These are phyloP conservation scores for Thielaviopsis punctulata DNA, from an alignment of 2,329 filamentous ascomycete species.

Conservation along the genomic window DNA sequence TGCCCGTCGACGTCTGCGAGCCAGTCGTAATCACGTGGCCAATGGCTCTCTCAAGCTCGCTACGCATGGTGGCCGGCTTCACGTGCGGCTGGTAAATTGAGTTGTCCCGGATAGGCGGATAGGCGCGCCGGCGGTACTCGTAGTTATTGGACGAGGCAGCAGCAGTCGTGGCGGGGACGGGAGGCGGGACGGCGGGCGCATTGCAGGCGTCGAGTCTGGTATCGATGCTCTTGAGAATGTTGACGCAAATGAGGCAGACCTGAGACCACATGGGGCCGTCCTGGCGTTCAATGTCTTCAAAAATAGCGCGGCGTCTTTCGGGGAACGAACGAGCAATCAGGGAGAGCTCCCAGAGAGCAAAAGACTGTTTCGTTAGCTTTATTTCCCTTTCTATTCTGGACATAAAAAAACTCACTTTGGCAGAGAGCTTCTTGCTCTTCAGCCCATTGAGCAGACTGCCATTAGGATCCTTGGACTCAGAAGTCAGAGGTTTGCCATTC, in stretches of 20 bases:
- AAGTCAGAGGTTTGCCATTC: conserved; percentile 66
- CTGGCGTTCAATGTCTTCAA: conserved; percentile 69
- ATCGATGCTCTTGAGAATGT: conserved; percentile 49
- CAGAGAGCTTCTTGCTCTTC: conserved; percentile 63
- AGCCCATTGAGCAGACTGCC: conserved; percentile 73
- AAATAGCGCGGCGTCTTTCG: conserved; percentile 64
- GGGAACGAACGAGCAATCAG: conserved; percentile 61
- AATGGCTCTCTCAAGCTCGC: conserved; percentile 29
- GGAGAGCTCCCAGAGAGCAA: conserved; percentile 82
- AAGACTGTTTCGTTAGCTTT: conserved; percentile 33
- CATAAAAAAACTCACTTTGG: conserved; percentile 36
- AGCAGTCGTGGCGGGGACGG: conserved; percentile 19
- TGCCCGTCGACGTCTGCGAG: conserved; percentile 28
- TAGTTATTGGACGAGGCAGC: conserved; percentile 13
- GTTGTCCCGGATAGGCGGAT: conserved; percentile 27
- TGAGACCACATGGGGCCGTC: conserved; percentile 71
- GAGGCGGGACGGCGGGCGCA: conserved; percentile 29
- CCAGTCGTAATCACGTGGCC: conserved; percentile 28
- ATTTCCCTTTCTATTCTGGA: neutral
- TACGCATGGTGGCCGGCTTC: conserved; percentile 22
- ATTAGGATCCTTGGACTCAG: conserved; percentile 78
- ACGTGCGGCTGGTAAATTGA: conserved; percentile 26
- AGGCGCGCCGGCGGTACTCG: conserved; percentile 21
- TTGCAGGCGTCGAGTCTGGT: conserved; percentile 41
- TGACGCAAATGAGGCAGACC: conserved; percentile 51